These are phyloP conservation scores for Trametes cingulata DNA, from an alignment of 768 basidiomycete genomes.

Conservation along the genomic window DNA sequence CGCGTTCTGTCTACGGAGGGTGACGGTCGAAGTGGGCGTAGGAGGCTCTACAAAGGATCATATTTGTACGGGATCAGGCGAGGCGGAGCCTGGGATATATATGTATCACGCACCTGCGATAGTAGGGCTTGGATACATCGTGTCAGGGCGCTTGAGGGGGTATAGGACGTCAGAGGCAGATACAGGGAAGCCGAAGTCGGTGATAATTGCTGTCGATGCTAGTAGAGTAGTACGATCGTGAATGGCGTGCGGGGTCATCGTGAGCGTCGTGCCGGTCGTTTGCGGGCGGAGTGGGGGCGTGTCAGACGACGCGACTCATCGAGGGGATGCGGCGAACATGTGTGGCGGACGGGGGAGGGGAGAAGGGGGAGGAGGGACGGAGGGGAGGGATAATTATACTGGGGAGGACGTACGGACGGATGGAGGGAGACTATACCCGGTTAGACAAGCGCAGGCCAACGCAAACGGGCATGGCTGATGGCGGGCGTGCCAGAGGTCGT, in stretches of 20 bases:
- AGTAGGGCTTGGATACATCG: constrained; percentile 16
- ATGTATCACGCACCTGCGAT: constrained; percentile 8
- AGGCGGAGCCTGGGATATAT: background rate
- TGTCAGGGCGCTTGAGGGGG: constrained; percentile 11
- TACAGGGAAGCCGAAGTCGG: constrained; percentile 15
- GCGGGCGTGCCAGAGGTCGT: background rate
- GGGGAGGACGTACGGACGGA: background rate
- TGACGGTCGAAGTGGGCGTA: constrained; percentile 19
- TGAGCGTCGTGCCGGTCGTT: constrained; percentile 18
- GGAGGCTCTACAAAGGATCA: constrained; percentile 14
- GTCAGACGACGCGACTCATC: constrained; percentile 12
- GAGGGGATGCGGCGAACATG: background rate
- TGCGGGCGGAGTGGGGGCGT: background rate
- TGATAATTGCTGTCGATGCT: constrained; percentile 9
- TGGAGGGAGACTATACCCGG: constrained; percentile 16
- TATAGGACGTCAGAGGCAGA: constrained; percentile 7
- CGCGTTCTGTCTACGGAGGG: constrained; percentile 12
- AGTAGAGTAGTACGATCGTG: constrained; percentile 21
- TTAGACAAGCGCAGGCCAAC: constrained; percentile 9
- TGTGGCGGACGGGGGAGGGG: background rate
- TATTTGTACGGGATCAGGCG: background rate
- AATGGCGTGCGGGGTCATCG: constrained; percentile 19
- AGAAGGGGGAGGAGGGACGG: background rate
- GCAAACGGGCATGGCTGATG: background rate
- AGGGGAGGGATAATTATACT: constrained; percentile 15